Base-by-base conservation (phyloP, 352 stramenopile species). In the Globisporangium paroecandrum region DNA sequence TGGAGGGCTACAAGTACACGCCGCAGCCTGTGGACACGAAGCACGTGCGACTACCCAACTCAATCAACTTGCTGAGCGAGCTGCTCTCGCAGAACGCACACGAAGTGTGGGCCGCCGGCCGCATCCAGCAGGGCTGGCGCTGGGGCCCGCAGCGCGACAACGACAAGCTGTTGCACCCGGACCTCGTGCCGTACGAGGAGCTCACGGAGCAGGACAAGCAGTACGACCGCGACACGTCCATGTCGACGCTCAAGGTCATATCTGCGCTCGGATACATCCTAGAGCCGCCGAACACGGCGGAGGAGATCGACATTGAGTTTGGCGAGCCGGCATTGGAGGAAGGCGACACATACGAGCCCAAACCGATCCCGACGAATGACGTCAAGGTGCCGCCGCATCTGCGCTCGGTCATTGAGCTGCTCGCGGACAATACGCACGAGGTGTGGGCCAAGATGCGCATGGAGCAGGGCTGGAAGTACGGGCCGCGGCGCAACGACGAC, bases 361-460 rank as follows among this genome's bases (percentile, higher is more conserved):
- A 41, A 9, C 36, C 36, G 36, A 41, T 41, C 36, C 36, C 36
- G 36, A 41, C 83, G 83, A 81, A 90, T 55, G 70, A 79, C 43
- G 75, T 91, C 1, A 84, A 86, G 61, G 77, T 94, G 5, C 77
- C 82, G 8, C 68, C 74, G 0, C 78, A 91, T 32, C 70, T 94
- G 51, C 73, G 76, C 18, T 87, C 82, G 12, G 78, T 91, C 32
- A 89, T 94, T 53, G 85, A 94, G 61, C 70, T 94, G 62, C 65
- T 91, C 5, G 75, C 85, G 27, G 82, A 94, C 68, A 94, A 94
- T 61, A 94, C 85, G 0, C 85, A 94, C 71, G 85, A 94, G 62
- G 83, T 92, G 60, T 94, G 85, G 85, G 83, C 85, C 10, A 77
- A 88, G 69, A 94, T 91, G 82, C 82, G 85, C 41, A 90, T 94